Conservation (phyloP, 2,329 filamentous ascomycete genomes). For the Xylariaceae sp. region DNA sequence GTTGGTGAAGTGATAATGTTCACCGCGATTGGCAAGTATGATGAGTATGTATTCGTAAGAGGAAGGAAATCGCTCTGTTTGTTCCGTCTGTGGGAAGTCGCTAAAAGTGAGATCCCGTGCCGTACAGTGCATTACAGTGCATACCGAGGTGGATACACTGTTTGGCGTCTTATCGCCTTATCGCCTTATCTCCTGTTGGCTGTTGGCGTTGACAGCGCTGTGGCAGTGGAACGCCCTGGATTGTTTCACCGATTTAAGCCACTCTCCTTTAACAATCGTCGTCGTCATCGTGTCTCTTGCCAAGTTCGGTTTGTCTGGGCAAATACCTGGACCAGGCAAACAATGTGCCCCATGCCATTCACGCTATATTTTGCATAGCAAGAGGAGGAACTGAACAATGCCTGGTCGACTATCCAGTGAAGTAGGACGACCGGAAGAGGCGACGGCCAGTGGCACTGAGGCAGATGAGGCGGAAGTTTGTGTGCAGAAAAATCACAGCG, state of each 20-base stretch:
- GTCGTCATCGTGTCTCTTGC: background rate
- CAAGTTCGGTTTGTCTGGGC: background rate
- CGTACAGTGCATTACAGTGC: background rate
- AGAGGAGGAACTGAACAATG: conserved; percentile 12
- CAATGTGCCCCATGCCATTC: conserved; percentile 6
- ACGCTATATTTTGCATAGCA: background rate
- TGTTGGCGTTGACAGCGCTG: no score
- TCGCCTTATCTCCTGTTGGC: background rate
- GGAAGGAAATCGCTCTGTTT: no score
- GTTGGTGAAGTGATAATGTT: no score
- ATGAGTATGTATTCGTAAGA: no score
- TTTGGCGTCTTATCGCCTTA: background rate
- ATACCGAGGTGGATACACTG: background rate
- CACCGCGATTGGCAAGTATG: no score
- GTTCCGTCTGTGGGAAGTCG: no score
- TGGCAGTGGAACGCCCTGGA: background rate
- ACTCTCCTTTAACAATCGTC: no score
- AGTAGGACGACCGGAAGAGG: conserved; percentile 1
- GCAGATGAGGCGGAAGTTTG: background rate
- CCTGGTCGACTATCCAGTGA: conserved; percentile 13
- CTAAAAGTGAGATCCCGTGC: no score
- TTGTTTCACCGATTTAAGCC: background rate
- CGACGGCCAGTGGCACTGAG: background rate
- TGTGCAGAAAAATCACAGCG: conserved; percentile 1
- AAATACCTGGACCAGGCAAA: background rate